Conservation (phyloP, 805 yeast species). For the Hanseniaspora singularis region DNA sequence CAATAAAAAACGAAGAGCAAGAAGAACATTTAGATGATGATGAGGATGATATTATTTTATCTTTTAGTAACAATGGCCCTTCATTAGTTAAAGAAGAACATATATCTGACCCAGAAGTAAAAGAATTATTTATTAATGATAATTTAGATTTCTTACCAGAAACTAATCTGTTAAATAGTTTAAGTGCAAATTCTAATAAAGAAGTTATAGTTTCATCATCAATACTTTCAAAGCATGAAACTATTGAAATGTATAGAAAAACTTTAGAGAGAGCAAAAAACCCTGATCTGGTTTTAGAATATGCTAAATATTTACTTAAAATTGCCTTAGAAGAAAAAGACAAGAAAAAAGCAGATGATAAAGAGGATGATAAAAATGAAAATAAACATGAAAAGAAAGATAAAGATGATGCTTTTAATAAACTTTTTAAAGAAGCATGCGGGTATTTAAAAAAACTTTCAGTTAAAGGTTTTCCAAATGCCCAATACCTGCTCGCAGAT, state of each 20-base stretch:
- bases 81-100: too few species aligned
- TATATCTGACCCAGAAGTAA: too few species aligned
- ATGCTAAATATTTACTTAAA: slow-evolving; percentile 81
- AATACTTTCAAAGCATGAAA: slow-evolving; percentile 27
- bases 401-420: too few species aligned
- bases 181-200: too few species aligned
- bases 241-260: slow-evolving; percentile 43
- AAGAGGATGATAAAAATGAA: slow-evolving; percentile 1
- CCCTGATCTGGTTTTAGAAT: slow-evolving; percentile 75
- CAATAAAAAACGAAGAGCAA: too few species aligned
- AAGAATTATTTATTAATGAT: too few species aligned
- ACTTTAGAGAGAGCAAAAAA: slow-evolving; percentile 52
- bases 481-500: slow-evolving; percentile 88
- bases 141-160: too few species aligned
- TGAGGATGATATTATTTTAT: too few species aligned
- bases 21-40: too few species aligned
- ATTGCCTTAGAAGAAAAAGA: slow-evolving; percentile 65
- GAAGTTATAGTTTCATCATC: background rate
- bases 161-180: too few species aligned
- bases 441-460: slow-evolving; percentile 56
- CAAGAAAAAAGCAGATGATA: slow-evolving; percentile 27
- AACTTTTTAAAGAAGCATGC: slow-evolving; percentile 66
- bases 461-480: slow-evolving; percentile 73
- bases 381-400: too few species aligned
- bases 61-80: too few species aligned